Base-by-base conservation (phyloP, 108 stramenopile species). In the Heterococcus sp. region DNA sequence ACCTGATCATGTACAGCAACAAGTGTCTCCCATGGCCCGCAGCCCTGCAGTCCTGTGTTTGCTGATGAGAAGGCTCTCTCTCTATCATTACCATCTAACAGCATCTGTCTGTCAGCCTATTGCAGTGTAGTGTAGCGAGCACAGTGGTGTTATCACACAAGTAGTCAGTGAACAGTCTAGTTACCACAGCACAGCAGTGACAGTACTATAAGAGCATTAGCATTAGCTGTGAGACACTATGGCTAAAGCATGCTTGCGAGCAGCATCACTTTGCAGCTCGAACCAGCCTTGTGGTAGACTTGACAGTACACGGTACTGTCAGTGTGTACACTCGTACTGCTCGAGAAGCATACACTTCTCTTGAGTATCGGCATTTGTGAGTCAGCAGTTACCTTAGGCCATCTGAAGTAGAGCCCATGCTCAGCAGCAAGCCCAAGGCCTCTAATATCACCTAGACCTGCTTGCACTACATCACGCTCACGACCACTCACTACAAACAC, bases 341-440 rank as follows among this genome's bases (percentile, higher is more conserved):
- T n/a, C n/a, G n/a, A n/a, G n/a, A n/a, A n/a, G n/a, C n/a, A n/a
- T n/a, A n/a, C n/a, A n/a, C n/a, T n/a, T n/a, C n/a, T n/a, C n/a
- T n/a, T n/a, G n/a, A n/a, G n/a, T n/a, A n/a, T n/a, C n/a, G n/a
- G n/a, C n/a, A n/a, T n/a, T n/a, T n/a, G n/a, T n/a, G n/a, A n/a
- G n/a, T n/a, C 14, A 58, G 46, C 46, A 21, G 14, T 58, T 8
- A 58, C 46, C 46, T 58, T 75, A 3, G 80, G 80, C 27, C 33
- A 82, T 5, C 74, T 37, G 77, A 82, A 82, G 72, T 82, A 75
- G 72, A 78, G 78, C 33, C 82, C 82, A 66, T 83, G 82, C 78
- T 83, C 82, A 3, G 82, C 82, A 2, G 82, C 82, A 34, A 83
- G n/a, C 35, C 82, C 82, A n/a, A 83, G 82, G 72, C 78, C 78